These are phyloP conservation scores for Stemphylium beticola DNA, from an alignment of 2,329 filamentous ascomycete genomes.

Conservation along the genomic window DNA sequence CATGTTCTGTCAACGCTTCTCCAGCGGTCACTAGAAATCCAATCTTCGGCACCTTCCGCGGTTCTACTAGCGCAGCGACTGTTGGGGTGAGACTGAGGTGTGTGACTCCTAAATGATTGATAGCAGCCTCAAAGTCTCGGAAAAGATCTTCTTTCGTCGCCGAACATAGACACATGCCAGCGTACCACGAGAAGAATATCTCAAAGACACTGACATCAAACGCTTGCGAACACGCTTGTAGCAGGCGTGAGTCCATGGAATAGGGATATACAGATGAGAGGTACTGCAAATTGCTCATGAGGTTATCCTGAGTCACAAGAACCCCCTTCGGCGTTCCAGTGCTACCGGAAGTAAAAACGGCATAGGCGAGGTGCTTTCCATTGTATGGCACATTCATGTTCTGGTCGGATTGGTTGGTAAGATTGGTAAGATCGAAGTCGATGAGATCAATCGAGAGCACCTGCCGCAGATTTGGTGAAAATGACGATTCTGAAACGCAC, in stretches of 20 bases:
- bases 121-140: slow-evolving; percentile 70
- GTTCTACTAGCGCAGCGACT: slow-evolving; percentile 76
- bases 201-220: slow-evolving; percentile 91
- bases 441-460: slow-evolving; percentile 23
- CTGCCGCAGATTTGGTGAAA: slow-evolving; percentile 12
- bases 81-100: slow-evolving; percentile 88
- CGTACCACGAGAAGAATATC: slow-evolving; percentile 83
- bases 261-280: slow-evolving; percentile 71
- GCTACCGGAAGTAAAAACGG: slow-evolving; percentile 83
- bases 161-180: slow-evolving; percentile 79
- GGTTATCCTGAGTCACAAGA: slow-evolving; percentile 74
- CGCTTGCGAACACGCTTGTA: slow-evolving; percentile 83
- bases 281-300: slow-evolving; percentile 75
- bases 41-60: slow-evolving; percentile 71
- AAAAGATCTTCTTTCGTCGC: slow-evolving; percentile 77
- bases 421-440: slow-evolving; percentile 39
- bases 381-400: slow-evolving; percentile 51
- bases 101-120: slow-evolving; percentile 69
- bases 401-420: slow-evolving; percentile 37
- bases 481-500: slow-evolving; percentile 50
- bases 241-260: slow-evolving; percentile 61
- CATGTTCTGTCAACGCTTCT: slow-evolving; percentile 76
- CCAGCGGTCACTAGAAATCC: slow-evolving; percentile 81
- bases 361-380: slow-evolving; percentile 68
- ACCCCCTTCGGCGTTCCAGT: slow-evolving; percentile 83